Evolutionary conservation across 192 early-diverging fungal genomes (phyloP).

Genomic region (Podila epigama): DNA sequence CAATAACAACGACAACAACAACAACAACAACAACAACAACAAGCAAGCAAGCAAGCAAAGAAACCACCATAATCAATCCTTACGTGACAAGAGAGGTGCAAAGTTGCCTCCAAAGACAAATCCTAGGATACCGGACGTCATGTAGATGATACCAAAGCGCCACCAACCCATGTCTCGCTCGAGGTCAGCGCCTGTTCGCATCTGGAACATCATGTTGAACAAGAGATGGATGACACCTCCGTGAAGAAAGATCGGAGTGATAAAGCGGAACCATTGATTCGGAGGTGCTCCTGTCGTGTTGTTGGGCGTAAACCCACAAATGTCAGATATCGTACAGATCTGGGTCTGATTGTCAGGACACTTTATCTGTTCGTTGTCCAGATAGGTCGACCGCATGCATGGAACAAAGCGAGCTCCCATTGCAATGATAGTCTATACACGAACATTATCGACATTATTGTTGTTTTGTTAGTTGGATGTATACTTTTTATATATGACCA

Average conservation of each 20-base stretch:
- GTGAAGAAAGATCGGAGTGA: slow-evolving; percentile 85
- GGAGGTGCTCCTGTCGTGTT: slow-evolving; percentile 59
- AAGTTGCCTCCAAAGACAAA: slow-evolving; percentile 84
- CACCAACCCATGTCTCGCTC: slow-evolving; percentile 80
- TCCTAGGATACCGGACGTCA: slow-evolving; percentile 75
- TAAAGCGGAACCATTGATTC: slow-evolving; percentile 83
- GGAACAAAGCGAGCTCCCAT: slow-evolving; percentile 81
- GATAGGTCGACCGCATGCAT: slow-evolving; percentile 70
- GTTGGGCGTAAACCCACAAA: slow-evolving; percentile 53
- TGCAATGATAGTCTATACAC: slow-evolving; percentile 64
- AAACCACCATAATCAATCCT: neutral
- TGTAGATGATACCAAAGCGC: slow-evolving; percentile 77
- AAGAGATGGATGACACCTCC: slow-evolving; percentile 80
- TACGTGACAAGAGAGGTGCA: slow-evolving; percentile 55
- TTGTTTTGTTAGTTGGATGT: neutral
- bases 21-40: slow-evolving; percentile 5
- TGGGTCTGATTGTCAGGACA: slow-evolving; percentile 48
- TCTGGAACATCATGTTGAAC: slow-evolving; percentile 79
- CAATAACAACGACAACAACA: slow-evolving; percentile 1
- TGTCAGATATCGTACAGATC: slow-evolving; percentile 65
- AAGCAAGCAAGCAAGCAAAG: neutral
- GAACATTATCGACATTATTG: neutral
- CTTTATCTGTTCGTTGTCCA: slow-evolving; percentile 26
- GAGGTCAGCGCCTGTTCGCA: slow-evolving; percentile 72
- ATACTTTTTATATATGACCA: too few species aligned